Evolutionary conservation across 2,329 filamentous ascomycete species (phyloP), one percentile per base, ranked within the genome.

Genomic region (Fusarium longipes): DNA sequence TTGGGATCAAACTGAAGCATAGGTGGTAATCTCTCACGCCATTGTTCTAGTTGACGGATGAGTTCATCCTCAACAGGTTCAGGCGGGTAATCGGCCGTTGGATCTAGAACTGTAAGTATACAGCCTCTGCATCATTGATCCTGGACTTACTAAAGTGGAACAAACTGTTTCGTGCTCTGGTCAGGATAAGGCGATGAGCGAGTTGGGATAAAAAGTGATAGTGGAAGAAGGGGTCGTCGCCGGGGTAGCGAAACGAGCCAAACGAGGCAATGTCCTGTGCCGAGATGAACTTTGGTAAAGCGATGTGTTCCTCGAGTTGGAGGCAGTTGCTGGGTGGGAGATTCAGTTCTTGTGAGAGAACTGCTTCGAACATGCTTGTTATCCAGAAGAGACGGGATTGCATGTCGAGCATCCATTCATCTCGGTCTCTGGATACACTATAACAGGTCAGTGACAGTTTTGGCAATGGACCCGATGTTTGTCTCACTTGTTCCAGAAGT

Each of bases 341-440:
- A 8, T 69, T 50, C 0, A 68, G 65, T 22, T 68, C 66, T 20
- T 68, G 65, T 0, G 65, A 69, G 1, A 68, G 57, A 1, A 68
- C 66, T 0, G 66, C 65, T 56, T 67, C 65, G 1, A 69, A 68
- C 65, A 69, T 68, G 42, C 65, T 69, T 10, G 66, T 69, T n/a
- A 68, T 68, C 66, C 66, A 68, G 14, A 69, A 68, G 0, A 68
- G 57, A 2, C 66, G 62, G 1, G 66, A 68, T 5, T 68, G 66
- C 66, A 68, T 68, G 15, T 68, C 66, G 0, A 69, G 52, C 66
- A 69, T 69, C 66, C 66, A 69, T 14, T 68, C 65, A 0, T 68
- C 66, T 0, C 66, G 61, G 1, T 68, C 66, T 15, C 57, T 6
- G 0, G 66, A 58, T 3, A 55, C 6, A 1, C 65, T 68, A 0